Evolutionary conservation across 495 filamentous ascomycete species (phyloP).

Genomic region (Penicillium subrubescens): DNA sequence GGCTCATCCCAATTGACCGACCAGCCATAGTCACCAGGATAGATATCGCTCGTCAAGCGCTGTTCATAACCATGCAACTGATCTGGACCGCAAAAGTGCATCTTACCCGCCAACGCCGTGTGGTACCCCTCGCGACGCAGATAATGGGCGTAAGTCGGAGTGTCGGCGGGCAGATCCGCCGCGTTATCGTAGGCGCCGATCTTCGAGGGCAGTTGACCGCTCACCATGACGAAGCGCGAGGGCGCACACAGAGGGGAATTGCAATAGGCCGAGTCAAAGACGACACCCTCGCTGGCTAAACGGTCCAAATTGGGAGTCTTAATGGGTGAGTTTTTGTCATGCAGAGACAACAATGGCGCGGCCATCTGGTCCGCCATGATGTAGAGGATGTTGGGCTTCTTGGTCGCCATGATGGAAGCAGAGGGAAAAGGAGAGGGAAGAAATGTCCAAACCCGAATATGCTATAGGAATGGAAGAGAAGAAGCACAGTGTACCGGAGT

Average conservation of each 20-base stretch:
- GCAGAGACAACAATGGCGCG: constrained; percentile 79
- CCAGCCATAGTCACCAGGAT: constrained; percentile 90
- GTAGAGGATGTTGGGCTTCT: constrained; percentile 75
- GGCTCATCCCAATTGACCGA: constrained; percentile 88
- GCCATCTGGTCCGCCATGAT: constrained; percentile 95
- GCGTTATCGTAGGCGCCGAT: constrained; percentile 90
- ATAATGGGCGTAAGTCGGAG: constrained; percentile 87
- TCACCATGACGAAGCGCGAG: constrained; percentile 86
- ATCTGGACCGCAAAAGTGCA: constrained; percentile 89
- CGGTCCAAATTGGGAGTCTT: constrained; percentile 83
- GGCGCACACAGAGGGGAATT: constrained; percentile 87
- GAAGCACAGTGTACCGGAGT: not conserved
- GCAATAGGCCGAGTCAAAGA: constrained; percentile 89
- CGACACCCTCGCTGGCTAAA: constrained; percentile 74
- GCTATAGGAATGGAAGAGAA: not conserved
- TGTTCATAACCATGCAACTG: constrained; percentile 90
- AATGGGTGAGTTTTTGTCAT: constrained; percentile 78
- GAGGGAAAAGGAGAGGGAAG: not conserved
- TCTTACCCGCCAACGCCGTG: constrained; percentile 88
- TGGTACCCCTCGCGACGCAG: constrained; percentile 82
- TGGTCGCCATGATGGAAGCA: constrained; percentile 49
- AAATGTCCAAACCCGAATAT: constrained; percentile 1
- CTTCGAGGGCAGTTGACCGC: constrained; percentile 81
- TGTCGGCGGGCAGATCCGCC: constrained; percentile 68
- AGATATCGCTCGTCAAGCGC: constrained; percentile 87